phyloP scores from a whole-genome alignment of 345 rosid genomes.

The Populus ilicifolia region DNA sequence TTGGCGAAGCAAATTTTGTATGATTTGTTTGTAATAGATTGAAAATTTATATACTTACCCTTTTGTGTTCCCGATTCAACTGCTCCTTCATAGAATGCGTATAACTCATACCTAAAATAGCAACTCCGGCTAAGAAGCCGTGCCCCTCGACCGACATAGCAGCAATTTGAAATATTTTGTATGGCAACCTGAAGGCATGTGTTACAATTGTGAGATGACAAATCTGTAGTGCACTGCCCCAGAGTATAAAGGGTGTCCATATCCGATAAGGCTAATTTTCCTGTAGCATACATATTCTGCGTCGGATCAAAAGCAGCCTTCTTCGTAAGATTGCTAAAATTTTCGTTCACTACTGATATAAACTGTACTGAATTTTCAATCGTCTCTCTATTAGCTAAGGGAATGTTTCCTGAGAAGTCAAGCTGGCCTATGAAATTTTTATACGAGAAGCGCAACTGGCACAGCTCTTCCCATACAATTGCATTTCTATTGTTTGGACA shows the following conservation, averaged over 20 bases:
- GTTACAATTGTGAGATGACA: constrained; percentile 28
- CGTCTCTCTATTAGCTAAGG: constrained; percentile 7
- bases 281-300: constrained; percentile 11
- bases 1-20: no score
- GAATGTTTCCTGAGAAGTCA: constrained; percentile 23
- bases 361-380: constrained; percentile 19
- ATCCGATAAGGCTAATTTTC: not conserved
- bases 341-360: constrained; percentile 13
- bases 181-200: constrained; percentile 31
- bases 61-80: not conserved
- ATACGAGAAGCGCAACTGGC: constrained; percentile 35
- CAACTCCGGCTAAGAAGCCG: constrained; percentile 38
- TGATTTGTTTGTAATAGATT: no score
- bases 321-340: constrained; percentile 18
- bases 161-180: constrained; percentile 16
- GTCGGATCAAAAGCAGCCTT: constrained; percentile 15
- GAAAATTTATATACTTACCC: constrained; percentile 14
- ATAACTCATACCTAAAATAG: constrained; percentile 36
- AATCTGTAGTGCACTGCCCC: constrained; percentile 36
- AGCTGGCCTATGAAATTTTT: constrained; percentile 25
- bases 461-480: constrained; percentile 33
- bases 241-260: constrained; percentile 22
- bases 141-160: constrained; percentile 26
- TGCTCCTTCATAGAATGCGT: no score
- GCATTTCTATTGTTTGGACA: constrained; percentile 27